phyloP scores from a whole-genome alignment of 345 rosid genomes.

The Rhodamnia rubescens region DNA sequence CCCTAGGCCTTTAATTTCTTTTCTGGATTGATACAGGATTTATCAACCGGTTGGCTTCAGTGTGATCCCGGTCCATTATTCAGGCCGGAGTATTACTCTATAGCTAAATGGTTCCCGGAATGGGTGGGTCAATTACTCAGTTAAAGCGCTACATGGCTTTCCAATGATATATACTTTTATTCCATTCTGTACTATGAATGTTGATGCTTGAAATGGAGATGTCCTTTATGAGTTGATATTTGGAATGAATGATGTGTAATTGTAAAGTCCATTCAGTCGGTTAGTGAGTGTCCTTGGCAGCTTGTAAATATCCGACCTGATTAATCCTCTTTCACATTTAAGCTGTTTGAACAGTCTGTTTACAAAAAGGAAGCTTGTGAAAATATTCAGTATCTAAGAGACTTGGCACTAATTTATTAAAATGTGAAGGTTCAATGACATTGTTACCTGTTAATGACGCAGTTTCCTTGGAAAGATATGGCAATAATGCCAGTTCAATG shows the following conservation, averaged over 20 bases:
- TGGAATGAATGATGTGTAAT: background rate
- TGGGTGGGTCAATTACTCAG: constrained; percentile 45
- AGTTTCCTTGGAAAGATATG: constrained; percentile 92
- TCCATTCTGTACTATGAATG: background rate
- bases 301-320: background rate
- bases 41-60: constrained; percentile 86
- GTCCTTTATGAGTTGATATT: background rate
- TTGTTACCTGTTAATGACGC: constrained; percentile 4
- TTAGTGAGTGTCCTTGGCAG: background rate
- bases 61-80: constrained; percentile 94
- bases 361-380: background rate
- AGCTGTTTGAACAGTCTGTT: background rate
- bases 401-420: background rate
- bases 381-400: background rate
- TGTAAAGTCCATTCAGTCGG: background rate
- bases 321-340: background rate
- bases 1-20: background rate
- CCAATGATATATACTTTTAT: background rate
- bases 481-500: constrained; percentile 79
- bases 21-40: constrained; percentile 41
- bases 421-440: background rate
- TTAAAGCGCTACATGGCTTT: background rate
- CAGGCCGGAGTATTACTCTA: constrained; percentile 61
- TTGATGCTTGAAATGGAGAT: background rate
- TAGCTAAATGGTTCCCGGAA: constrained; percentile 50